Base-by-base conservation (phyloP, 768 basidiomycete species). In the Collybia nuda region DNA sequence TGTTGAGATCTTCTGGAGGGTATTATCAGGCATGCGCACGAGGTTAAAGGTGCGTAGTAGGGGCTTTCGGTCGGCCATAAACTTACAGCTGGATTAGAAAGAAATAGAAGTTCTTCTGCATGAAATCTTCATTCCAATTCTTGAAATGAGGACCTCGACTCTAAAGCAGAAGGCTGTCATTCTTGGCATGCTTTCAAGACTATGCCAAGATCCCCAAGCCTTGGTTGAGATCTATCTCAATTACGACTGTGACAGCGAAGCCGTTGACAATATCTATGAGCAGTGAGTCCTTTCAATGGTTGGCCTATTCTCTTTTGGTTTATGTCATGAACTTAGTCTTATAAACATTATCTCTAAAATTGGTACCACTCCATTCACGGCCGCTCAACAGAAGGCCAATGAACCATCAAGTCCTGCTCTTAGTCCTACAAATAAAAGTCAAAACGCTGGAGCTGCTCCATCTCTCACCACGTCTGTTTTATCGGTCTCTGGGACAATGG, bases 51-150 rank as follows among this genome's bases (percentile, higher is more conserved):
- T 92, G 57, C 36, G 71, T 59, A 29, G n/a, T 26, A 6, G n/a
- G 24, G 2, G 3, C 42, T n/a, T 22, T 17, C 26, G 6, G 18
- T 39, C 24, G n/a, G 6, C 18, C 40, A 42, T 35, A 40, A 24
- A 44, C 48, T 58, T 26, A 63, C 48, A 23, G 41, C 48, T 35
- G 51, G 45, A 59, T 40, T 64, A 98, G 96, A 97, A 98, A 89
- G 97, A 99, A 68, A 98, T 98, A 50, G 96, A 98, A 67, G 94
- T 99, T 32, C 77, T 99, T n/a, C 69, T 99, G 42, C 95, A 97
- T 59, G 97, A 99, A 67, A 98, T 99, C 55, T 99, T 98, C 74
- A 85, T 98, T 49, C 97, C 97, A 1, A 96, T 99, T 42, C 76
- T 98, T 51, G 97, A 99, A 70, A 98, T 99, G 94, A 85, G 87